A percentile compares a stretch with the other conserved stretches of the same genome.
phyloP scores from a whole-genome alignment of 345 rosid species.

The Salix exigua region DNA sequence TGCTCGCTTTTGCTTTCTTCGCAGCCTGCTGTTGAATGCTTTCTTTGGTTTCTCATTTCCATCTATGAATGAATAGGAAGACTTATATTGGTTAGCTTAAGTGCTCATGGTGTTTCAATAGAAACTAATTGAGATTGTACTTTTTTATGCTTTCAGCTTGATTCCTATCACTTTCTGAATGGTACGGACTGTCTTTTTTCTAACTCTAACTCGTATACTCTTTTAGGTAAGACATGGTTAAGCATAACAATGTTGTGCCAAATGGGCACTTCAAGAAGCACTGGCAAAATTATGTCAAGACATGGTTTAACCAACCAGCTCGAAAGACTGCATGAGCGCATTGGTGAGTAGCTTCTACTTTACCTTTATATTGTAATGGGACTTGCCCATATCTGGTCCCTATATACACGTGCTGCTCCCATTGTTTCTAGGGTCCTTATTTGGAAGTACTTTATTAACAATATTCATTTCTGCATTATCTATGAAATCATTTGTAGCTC shows the following conservation, averaged over 20 bases:
- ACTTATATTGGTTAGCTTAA: not conserved
- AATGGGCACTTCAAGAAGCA: conserved; percentile 44
- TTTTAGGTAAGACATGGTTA: conserved; percentile 51
- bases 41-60: not conserved
- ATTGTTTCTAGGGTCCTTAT: no score
- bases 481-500: conserved; percentile 11
- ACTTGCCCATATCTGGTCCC: not conserved
- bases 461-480: not conserved
- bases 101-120: not conserved
- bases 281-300: conserved; percentile 83
- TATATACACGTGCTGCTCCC: not conserved
- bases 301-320: conserved; percentile 93
- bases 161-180: no score
- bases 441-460: not conserved
- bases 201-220: not conserved
- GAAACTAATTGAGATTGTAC: not conserved
- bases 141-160: no score
- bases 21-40: not conserved
- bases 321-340: conserved; percentile 61
- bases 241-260: conserved; percentile 49
- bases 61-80: not conserved
- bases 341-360: conserved; percentile 17
- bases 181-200: not conserved
- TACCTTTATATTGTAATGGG: no score
- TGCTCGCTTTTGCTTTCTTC: not conserved